Base-by-base conservation (phyloP, 345 rosid genomes). In the Noccaea caerulescens region DNA sequence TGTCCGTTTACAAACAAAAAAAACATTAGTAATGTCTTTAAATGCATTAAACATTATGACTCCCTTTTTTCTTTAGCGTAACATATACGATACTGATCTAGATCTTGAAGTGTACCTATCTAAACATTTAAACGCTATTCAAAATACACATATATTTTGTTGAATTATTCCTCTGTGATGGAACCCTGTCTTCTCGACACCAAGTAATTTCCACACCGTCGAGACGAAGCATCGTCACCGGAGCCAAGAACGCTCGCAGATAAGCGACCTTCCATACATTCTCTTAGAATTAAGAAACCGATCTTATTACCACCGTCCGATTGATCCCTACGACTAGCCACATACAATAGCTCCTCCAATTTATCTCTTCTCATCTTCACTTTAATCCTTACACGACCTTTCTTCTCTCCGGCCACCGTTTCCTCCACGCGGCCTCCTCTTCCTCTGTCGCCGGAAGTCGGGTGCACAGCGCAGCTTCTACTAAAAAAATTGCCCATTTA, bases 341-440 rank as follows among this genome's bases (percentile, higher is more conserved):
- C 4, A 38, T 23, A 32, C 57, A 68, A 23, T 34, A 76, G 65
- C 71, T 69, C 75, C 56, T 69, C 70, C 1, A 76, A 0, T 56
- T 76, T 37, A 53, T 69, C 79, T 49, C 58, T 76, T 68, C 79
- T 56, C 75, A 76, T 63, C 14, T 61, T 63, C 75, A 69, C 79
- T 55, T 76, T 76, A 4, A 76, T 63, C 65, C 79, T 44, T 12
- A 73, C 13, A 46, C 6, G 12, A 8, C 27, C 41, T 53, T 69
- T 69, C 46, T 36, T 36, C 8, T 70, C 49, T 47, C 58, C 74
- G 50, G 66, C 59, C 10, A 58, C 32, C 43, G 41, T 7, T 3
- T 63, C 50, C 34, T 6, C 57, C 50, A 36, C 49, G n/a, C 33
- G 1, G 16, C 56, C 25, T 60, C 73, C 27, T 36, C 66, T 23